Evolutionary conservation across 768 basidiomycete species (phyloP).

Genomic region (Pulveroboletus sp.): DNA sequence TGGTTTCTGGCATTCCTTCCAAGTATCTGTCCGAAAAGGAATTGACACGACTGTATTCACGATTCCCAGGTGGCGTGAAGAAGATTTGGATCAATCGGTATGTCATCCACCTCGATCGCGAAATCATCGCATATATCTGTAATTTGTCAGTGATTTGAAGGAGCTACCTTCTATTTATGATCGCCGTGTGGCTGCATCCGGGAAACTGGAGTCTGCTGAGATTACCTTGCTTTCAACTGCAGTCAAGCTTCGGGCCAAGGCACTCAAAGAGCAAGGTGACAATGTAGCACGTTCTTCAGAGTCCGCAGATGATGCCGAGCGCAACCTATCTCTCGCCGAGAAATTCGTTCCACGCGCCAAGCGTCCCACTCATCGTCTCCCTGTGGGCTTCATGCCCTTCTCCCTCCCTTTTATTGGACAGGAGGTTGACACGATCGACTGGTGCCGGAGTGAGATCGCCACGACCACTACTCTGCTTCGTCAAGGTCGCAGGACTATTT

Average conservation of each 20-base stretch:
- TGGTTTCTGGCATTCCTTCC: conserved; percentile 84
- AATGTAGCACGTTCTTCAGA: conserved; percentile 17
- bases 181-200: conserved; percentile 63
- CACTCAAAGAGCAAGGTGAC: conserved; percentile 40
- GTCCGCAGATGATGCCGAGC: conserved; percentile 26
- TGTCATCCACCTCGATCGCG: conserved; percentile 6
- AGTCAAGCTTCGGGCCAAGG: conserved; percentile 58
- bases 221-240: conserved; percentile 73
- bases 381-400: conserved; percentile 46
- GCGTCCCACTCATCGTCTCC: conserved; percentile 77
- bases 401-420: conserved; percentile 66
- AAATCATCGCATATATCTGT: background rate
- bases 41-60: conserved; percentile 65
- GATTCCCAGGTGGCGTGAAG: conserved; percentile 85
- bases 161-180: conserved; percentile 82
- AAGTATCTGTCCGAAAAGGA: conserved; percentile 69
- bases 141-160: conserved; percentile 60
- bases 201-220: conserved; percentile 84
- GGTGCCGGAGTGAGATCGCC: conserved; percentile 74
- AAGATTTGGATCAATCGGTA: conserved; percentile 90
- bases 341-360: conserved; percentile 61
- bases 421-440: conserved; percentile 92
- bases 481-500: conserved; percentile 37
- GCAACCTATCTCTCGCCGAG: conserved; percentile 37
- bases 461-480: conserved; percentile 50